These are phyloP conservation scores for Boletus patriciae DNA, from an alignment of 768 basidiomycete genomes.

Conservation along the genomic window DNA sequence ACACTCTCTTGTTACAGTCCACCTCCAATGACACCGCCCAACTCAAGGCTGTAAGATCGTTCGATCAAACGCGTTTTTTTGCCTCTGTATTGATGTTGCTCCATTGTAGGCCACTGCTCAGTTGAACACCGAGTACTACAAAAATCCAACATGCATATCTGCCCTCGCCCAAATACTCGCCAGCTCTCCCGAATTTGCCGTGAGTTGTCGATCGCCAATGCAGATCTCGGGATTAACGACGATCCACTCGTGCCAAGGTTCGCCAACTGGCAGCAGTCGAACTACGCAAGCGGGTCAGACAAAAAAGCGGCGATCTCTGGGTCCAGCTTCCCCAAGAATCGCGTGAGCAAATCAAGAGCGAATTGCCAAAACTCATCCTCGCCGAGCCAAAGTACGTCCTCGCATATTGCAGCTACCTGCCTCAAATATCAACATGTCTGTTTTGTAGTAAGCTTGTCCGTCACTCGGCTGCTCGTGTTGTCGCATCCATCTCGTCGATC, in stretches of 20 bases:
- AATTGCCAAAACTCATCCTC: slow-evolving; percentile 76
- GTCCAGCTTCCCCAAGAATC: slow-evolving; percentile 60
- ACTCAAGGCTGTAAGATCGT: slow-evolving; percentile 77
- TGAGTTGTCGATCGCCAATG: slow-evolving; percentile 43
- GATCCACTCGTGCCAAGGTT: slow-evolving; percentile 50
- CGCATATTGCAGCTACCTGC: neutral
- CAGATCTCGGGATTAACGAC: slow-evolving; percentile 9
- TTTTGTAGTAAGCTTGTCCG: slow-evolving; percentile 77
- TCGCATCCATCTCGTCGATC: slow-evolving; percentile 88
- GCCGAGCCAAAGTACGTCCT: slow-evolving; percentile 69
- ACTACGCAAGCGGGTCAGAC: slow-evolving; percentile 85
- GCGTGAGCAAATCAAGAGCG: slow-evolving; percentile 81
- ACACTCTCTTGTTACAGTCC: slow-evolving; percentile 82
- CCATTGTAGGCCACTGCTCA: slow-evolving; percentile 77
- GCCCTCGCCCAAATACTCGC: slow-evolving; percentile 86
- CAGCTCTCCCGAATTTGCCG: slow-evolving; percentile 78
- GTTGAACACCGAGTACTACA: slow-evolving; percentile 92
- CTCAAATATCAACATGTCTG: slow-evolving; percentile 5
- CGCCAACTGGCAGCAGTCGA: slow-evolving; percentile 97
- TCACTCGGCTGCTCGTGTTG: slow-evolving; percentile 88
- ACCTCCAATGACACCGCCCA: slow-evolving; percentile 80
- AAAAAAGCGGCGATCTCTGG: slow-evolving; percentile 85
- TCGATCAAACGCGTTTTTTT: slow-evolving; percentile 29
- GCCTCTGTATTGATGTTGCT: slow-evolving; percentile 6
- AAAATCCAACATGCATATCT: slow-evolving; percentile 85